Evolutionary conservation across 2,329 filamentous ascomycete species (phyloP).

Genomic region (Coleophoma crateriformis): DNA sequence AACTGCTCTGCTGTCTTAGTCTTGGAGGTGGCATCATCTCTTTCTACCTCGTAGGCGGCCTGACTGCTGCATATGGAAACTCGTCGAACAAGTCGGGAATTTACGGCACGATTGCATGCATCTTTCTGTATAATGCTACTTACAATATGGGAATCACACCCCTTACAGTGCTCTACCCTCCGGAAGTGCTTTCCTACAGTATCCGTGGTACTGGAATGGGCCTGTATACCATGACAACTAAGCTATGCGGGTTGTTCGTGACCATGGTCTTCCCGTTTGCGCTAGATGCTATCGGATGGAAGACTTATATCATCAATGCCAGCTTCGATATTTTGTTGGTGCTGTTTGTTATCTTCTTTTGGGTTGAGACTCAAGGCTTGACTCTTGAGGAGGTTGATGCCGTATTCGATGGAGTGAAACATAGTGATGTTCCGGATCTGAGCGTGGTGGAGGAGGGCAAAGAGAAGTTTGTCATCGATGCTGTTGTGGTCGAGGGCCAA

Average conservation of each 20-base stretch:
- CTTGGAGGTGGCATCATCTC: constrained; percentile 24
- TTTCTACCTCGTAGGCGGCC: constrained; percentile 43
- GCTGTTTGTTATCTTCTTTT: constrained; percentile 55
- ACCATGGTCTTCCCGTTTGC: constrained; percentile 10
- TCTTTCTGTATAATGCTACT: constrained; percentile 44
- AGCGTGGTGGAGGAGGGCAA: constrained; percentile 1
- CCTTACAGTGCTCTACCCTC: constrained; percentile 37
- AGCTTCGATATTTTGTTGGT: constrained; percentile 5
- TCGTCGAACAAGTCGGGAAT: constrained; percentile 14
- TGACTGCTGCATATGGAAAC: constrained; percentile 28
- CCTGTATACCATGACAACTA: constrained; percentile 24
- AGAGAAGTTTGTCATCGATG: constrained; percentile 3
- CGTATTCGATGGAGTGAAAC: constrained; percentile 4
- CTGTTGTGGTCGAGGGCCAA: not conserved
- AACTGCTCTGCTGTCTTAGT: constrained; percentile 25
- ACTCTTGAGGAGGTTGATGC: constrained; percentile 56
- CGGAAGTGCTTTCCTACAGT: constrained; percentile 35
- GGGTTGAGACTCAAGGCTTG: constrained; percentile 57
- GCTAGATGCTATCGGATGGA: constrained; percentile 9
- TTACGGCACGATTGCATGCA: constrained; percentile 37
- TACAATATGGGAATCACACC: constrained; percentile 37
- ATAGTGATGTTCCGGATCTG: constrained; percentile 1
- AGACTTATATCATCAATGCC: constrained; percentile 7
- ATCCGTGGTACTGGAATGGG: constrained; percentile 26
- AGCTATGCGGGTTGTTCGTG: constrained; percentile 15